Evolutionary conservation across 1,284 basidiomycete species (phyloP).

Genomic region (Apiotrichum mycotoxinovorans): DNA sequence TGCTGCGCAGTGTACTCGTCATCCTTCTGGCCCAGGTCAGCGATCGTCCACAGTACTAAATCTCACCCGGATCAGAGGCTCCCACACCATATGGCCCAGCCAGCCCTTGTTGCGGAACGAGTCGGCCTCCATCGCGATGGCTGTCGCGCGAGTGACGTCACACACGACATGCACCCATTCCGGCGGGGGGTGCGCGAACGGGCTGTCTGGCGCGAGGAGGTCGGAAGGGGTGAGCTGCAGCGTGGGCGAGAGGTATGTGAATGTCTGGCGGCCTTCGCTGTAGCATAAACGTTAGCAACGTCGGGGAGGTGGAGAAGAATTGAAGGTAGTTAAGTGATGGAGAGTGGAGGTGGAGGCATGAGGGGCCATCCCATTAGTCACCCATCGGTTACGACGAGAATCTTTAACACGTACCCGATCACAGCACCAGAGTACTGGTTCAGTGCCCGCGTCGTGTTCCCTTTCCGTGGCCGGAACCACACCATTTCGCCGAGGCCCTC

Average conservation of each 20-base stretch:
- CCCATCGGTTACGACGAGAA: too few species aligned
- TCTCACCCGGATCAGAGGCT: constrained; percentile 59
- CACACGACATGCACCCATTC: constrained; percentile 79
- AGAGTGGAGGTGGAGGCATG: neutral
- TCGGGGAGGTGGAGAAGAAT: neutral
- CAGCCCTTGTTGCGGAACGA: constrained; percentile 54
- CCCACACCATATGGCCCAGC: constrained; percentile 68
- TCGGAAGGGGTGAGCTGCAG: constrained; percentile 69
- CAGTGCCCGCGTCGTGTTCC: constrained; percentile 67
- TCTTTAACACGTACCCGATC: constrained; percentile 65
- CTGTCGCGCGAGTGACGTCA: constrained; percentile 66
- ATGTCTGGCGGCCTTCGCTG: constrained; percentile 57
- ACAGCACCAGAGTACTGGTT: constrained; percentile 72
- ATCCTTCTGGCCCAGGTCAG: neutral
- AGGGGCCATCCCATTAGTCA: too few species aligned
- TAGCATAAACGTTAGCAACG: neutral
- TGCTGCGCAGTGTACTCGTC: neutral
- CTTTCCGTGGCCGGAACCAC: constrained; percentile 63
- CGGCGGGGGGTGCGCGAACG: constrained; percentile 53
- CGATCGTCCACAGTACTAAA: neutral
- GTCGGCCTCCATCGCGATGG: constrained; percentile 64
- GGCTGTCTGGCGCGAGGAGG: constrained; percentile 53
- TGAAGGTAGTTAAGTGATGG: neutral
- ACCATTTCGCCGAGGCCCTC: constrained; percentile 72
- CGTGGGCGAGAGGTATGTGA: constrained; percentile 74